phyloP scores from a whole-genome alignment of 352 stramenopile species.

The Plasmopara halstedii region DNA sequence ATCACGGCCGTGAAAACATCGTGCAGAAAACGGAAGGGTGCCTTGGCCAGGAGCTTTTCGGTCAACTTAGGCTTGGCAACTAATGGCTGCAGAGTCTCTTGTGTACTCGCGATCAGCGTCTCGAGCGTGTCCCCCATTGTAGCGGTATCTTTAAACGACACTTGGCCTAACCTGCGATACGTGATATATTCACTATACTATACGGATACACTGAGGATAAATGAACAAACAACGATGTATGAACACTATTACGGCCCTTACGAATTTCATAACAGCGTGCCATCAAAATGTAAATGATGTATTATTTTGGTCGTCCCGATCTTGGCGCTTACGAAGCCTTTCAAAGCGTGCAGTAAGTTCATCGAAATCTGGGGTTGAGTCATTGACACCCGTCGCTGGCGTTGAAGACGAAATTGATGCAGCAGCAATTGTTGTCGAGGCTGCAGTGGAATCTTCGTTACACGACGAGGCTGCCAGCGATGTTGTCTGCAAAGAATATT shows the following conservation, averaged over 20 bases:
- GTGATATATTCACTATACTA: too few relatives aligned
- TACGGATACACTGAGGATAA: too few relatives aligned
- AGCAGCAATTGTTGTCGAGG: not conserved
- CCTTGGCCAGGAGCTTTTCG: conserved; percentile 93
- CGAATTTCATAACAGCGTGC: not conserved
- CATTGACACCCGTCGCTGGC: conserved; percentile 26
- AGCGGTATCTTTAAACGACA: not conserved
- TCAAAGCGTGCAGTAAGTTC: conserved; percentile 92
- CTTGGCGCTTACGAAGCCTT: conserved; percentile 71
- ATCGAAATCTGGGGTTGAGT: conserved; percentile 80
- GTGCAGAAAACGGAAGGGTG: conserved; percentile 95
- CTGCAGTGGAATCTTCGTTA: conserved; percentile 4
- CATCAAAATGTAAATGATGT: conserved; percentile 62
- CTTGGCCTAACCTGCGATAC: too few relatives aligned
- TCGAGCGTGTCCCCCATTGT: conserved; percentile 54
- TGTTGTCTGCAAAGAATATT: conserved; percentile 1
- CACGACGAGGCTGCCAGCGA: not conserved
- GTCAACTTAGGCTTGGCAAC: conserved; percentile 91
- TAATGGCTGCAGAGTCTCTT: conserved; percentile 83
- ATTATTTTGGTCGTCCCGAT: conserved; percentile 42
- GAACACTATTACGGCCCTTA: too few relatives aligned
- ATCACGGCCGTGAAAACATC: conserved; percentile 90
- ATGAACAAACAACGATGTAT: too few relatives aligned
- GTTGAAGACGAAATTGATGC: conserved; percentile 2
- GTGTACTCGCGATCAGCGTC: conserved; percentile 65